Conservation (phyloP, 2,329 filamentous ascomycete genomes). For the Diaporthe capsici region DNA sequence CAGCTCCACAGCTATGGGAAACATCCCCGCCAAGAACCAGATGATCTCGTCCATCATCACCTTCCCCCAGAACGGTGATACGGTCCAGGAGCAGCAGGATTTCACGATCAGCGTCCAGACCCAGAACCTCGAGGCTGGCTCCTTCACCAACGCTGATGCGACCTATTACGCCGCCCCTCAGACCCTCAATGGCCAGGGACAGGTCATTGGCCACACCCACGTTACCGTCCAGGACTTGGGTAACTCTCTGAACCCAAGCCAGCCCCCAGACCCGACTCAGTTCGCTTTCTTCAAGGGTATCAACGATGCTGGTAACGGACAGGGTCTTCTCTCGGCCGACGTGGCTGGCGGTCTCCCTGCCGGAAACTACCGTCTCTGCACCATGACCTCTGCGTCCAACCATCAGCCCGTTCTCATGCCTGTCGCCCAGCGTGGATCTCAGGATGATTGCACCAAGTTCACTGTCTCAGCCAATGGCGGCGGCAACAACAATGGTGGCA, state of each 20-base stretch:
- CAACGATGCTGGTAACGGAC: constrained; percentile 51
- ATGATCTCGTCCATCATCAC: constrained; percentile 72
- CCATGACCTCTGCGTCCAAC: constrained; percentile 54
- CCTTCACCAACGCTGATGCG: constrained; percentile 71
- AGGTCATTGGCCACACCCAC: constrained; percentile 72
- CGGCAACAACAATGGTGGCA: constrained; percentile 35
- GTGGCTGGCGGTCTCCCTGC: constrained; percentile 54
- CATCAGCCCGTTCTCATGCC: constrained; percentile 56
- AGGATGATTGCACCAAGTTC: constrained; percentile 58
- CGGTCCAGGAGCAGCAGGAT: constrained; percentile 60
- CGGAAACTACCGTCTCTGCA: constrained; percentile 56
- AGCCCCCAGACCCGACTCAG: constrained; percentile 65
- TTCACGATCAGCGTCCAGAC: constrained; percentile 68
- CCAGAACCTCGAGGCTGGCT: constrained; percentile 66
- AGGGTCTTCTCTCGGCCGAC: constrained; percentile 50
- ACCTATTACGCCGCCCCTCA: constrained; percentile 75
- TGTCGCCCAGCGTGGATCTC: constrained; percentile 56
- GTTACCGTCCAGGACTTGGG: constrained; percentile 71
- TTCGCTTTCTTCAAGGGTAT: constrained; percentile 57
- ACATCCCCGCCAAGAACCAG: constrained; percentile 66
- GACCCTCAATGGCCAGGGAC: constrained; percentile 61
- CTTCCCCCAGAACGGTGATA: constrained; percentile 66
- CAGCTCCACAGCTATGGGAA: constrained; percentile 65
- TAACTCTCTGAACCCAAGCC: constrained; percentile 62
- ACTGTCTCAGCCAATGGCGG: constrained; percentile 46